A percentile compares a stretch with the other conserved stretches of the same genome.
phyloP scores from a whole-genome alignment of 345 rosid genomes.

The Gossypium mustelinum region DNA sequence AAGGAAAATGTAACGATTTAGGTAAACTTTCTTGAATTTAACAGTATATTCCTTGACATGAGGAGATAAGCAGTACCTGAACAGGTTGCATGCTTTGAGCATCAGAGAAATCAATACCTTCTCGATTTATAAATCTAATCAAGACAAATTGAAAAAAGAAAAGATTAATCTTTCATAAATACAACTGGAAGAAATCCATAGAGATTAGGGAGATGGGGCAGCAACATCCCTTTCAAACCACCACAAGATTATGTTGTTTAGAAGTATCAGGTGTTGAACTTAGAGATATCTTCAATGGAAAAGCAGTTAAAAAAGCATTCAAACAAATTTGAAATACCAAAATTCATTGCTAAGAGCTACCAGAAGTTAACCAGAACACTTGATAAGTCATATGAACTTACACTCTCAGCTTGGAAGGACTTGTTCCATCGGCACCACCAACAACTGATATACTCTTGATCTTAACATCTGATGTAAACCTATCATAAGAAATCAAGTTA shows the following conservation, averaged over 20 bases:
- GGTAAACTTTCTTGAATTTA: not conserved
- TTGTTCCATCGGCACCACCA: constrained; percentile 87
- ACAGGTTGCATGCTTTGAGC: constrained; percentile 87
- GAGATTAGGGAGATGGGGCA: not conserved
- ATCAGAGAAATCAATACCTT: constrained; percentile 94
- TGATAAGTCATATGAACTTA: constrained; percentile 36
- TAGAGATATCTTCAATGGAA: not conserved
- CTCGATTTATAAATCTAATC: constrained; percentile 81
- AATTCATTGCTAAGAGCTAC: not conserved
- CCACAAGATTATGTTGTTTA: not conserved
- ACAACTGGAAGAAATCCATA: not conserved
- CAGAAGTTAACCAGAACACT: not conserved
- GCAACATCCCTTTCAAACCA: not conserved
- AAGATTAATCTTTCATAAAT: not conserved
- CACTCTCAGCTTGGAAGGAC: constrained; percentile 96
- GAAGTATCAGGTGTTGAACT: not conserved
- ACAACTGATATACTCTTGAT: constrained; percentile 86
- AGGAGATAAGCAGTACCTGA: constrained; percentile 51
- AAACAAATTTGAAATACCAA: constrained; percentile 10
- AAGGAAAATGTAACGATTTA: constrained; percentile 16
- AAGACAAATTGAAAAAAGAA: constrained; percentile 4
- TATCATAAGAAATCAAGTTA: constrained; percentile 25
- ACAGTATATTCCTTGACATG: constrained; percentile 4
- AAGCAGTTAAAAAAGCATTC: not conserved
- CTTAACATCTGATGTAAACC: constrained; percentile 96